Conservation (phyloP, 805 yeast species). For the Kazachstania africana region DNA sequence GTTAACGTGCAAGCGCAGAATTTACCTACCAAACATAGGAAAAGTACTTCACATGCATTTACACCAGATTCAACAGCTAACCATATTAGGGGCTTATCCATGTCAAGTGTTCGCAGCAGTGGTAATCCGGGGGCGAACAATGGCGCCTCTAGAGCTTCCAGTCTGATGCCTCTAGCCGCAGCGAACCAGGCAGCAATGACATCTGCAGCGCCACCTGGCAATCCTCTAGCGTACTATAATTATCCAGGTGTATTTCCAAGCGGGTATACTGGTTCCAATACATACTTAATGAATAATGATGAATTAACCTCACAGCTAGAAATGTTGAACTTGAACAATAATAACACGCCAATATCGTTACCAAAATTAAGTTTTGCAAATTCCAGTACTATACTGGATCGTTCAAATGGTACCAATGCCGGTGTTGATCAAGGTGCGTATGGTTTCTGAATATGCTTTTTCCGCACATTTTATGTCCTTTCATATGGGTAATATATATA, state of each 20-base stretch:
- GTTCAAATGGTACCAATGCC: background rate
- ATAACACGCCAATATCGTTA: slow-evolving; percentile 20
- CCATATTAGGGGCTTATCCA: slow-evolving; percentile 23
- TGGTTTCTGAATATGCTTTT: background rate
- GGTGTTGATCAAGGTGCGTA: background rate
- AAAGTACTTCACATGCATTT: slow-evolving; percentile 17
- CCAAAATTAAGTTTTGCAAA: slow-evolving; percentile 23
- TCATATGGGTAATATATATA: no score
- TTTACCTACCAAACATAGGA: slow-evolving; percentile 12
- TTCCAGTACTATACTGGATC: slow-evolving; percentile 4
- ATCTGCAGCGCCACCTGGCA: no score
- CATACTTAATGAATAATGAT: slow-evolving; percentile 1
- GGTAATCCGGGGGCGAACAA: no score
- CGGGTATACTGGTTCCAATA: slow-evolving; percentile 2
- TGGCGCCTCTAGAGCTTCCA: no score
- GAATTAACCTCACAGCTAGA: slow-evolving; percentile 23
- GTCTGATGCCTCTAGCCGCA: no score
- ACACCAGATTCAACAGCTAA: slow-evolving; percentile 9
- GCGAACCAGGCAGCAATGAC: no score
- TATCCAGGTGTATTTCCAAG: slow-evolving; percentile 26
- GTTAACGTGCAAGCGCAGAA: slow-evolving; percentile 3
- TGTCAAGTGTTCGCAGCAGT: slow-evolving; percentile 21
- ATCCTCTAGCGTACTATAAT: no score
- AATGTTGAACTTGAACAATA: slow-evolving; percentile 14
- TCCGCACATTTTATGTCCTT: background rate